These are phyloP conservation scores for Auriculariales sp. DNA, from an alignment of 768 basidiomycete species.

Conservation along the genomic window DNA sequence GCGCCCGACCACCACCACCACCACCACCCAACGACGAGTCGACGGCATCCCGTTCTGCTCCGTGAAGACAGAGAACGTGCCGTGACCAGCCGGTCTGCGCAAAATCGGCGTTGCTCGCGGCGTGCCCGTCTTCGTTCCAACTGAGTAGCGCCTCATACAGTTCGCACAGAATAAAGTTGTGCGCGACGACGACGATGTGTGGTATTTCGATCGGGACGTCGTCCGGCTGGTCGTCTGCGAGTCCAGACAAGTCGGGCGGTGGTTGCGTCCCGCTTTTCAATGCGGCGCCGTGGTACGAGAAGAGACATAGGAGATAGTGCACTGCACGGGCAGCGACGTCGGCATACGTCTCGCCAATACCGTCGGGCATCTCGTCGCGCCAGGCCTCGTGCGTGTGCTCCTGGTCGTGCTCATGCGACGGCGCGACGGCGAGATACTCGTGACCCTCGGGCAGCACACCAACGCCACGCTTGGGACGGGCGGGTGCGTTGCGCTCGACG, in stretches of 20 bases:
- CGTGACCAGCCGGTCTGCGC: constrained; percentile 1
- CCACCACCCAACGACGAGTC: not conserved
- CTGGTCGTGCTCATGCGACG: no score
- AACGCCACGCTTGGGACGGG: not conserved
- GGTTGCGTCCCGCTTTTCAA: no score
- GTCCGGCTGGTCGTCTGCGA: not conserved
- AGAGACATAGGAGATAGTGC: not conserved
- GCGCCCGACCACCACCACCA: not conserved
- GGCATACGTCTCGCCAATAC: not conserved
- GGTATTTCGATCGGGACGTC: constrained; percentile 6
- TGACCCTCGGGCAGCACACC: not conserved
- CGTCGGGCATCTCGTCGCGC: not conserved
- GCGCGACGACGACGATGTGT: constrained; percentile 3
- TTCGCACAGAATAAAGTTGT: constrained; percentile 2
- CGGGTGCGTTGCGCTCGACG: not conserved
- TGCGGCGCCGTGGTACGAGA: not conserved
- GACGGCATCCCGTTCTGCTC: not conserved
- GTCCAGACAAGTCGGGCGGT: not conserved
- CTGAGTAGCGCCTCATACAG: constrained; percentile 3
- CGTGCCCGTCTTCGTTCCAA: not conserved
- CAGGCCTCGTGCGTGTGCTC: not conserved
- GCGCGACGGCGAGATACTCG: not conserved
- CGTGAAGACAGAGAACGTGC: not conserved
- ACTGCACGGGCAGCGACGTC: not conserved
- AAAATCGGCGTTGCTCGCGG: not conserved